Percentiles rank a stretch among this genome's conserved stretches.
Conservation (phyloP, 352 stramenopile genomes). For the Globisporangium abappressorium region DNA sequence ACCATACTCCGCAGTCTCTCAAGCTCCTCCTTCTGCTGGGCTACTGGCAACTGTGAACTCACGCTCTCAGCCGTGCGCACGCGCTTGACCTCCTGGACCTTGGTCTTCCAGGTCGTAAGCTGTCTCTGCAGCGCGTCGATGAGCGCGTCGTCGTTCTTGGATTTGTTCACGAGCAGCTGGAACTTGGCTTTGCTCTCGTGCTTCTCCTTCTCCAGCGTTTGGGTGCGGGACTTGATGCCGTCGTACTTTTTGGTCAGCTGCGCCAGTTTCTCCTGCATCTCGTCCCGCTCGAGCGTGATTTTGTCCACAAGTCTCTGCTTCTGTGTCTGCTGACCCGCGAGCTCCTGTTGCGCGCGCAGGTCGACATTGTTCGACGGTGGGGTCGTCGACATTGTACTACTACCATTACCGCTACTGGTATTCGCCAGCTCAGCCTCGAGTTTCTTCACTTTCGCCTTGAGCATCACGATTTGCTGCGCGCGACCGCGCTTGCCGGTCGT, state of each 20-base stretch:
- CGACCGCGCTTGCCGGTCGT: conserved; percentile 42
- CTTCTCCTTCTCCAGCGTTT: conserved; percentile 77
- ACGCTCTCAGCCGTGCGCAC: conserved; percentile 59
- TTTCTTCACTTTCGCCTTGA: conserved; percentile 81
- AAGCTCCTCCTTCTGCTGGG: conserved; percentile 39
- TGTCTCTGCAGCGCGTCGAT: conserved; percentile 75
- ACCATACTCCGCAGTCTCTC: conserved; percentile 40
- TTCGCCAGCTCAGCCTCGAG: conserved; percentile 41
- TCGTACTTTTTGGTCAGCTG: conserved; percentile 63
- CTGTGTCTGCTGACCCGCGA: conserved; percentile 51
- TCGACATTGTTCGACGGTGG: conserved; percentile 42
- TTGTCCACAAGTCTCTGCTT: conserved; percentile 63
- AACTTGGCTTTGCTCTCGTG: conserved; percentile 62
- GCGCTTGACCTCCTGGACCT: conserved; percentile 51
- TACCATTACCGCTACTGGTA: background rate
- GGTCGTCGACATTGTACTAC: background rate
- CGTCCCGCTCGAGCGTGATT: conserved; percentile 49
- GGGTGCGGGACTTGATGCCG: conserved; percentile 52
- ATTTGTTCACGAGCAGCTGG: conserved; percentile 76
- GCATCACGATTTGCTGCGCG: conserved; percentile 84
- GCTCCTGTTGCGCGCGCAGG: conserved; percentile 57
- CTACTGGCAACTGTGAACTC: conserved; percentile 3
- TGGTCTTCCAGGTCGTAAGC: conserved; percentile 60
- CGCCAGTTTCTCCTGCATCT: conserved; percentile 53
- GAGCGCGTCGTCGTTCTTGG: conserved; percentile 72